Evolutionary conservation across 768 basidiomycete genomes (phyloP).

Genomic region (Amanita inopinata): DNA sequence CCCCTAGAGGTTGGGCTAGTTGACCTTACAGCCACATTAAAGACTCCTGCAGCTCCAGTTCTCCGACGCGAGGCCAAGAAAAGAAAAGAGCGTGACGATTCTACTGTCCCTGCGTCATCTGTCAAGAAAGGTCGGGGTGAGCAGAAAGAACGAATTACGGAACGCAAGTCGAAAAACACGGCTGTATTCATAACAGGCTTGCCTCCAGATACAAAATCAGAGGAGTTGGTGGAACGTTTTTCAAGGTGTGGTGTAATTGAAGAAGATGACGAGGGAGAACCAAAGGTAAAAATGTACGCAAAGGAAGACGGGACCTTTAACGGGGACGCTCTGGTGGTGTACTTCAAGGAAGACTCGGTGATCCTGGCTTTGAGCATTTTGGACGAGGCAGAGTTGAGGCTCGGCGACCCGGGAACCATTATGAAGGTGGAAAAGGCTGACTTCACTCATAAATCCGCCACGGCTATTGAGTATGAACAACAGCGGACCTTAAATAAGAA

Average conservation of each 20-base stretch:
- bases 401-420: constrained; percentile 65
- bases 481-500: constrained; percentile 70
- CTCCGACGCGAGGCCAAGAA: constrained; percentile 74
- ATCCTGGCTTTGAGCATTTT: constrained; percentile 71
- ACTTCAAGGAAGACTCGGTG: constrained; percentile 97
- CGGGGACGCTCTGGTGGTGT: constrained; percentile 92
- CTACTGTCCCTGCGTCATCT: constrained; percentile 43
- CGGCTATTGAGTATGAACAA: constrained; percentile 34
- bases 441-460: constrained; percentile 59
- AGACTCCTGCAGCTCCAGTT: constrained; percentile 87
- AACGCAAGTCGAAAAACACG: constrained; percentile 80
- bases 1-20: too few species aligned
- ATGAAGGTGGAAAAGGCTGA: constrained; percentile 74
- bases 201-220: constrained; percentile 61
- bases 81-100: constrained; percentile 65
- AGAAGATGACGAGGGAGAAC: constrained; percentile 83
- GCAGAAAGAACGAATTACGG: constrained; percentile 31
- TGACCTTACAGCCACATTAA: too few species aligned
- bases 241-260: constrained; percentile 87
- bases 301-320: constrained; percentile 81
- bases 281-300: constrained; percentile 95
- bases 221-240: constrained; percentile 81
- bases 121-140: constrained; percentile 62
- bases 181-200: constrained; percentile 85
- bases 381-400: constrained; percentile 84